A percentile compares a stretch with the other conserved stretches of the same genome.
Evolutionary conservation across 1,284 basidiomycete genomes (phyloP).

Genomic region (Marasmius oreades): DNA sequence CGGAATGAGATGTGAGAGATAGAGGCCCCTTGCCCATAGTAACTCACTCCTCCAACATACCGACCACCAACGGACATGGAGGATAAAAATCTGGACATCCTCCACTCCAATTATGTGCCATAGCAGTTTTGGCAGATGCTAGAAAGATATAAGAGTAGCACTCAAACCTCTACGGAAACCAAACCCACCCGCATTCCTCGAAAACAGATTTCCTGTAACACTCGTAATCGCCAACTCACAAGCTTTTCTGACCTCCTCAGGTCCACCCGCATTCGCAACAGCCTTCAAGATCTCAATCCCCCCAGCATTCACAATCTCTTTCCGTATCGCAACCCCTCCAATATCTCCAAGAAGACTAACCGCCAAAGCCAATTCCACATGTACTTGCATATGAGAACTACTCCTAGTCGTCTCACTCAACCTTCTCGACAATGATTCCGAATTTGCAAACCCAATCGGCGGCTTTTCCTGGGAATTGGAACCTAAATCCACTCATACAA

Average conservation of each 20-base stretch:
- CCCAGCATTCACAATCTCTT: constrained; percentile 26
- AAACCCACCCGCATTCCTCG: constrained; percentile 24
- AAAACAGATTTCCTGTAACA: constrained; percentile 25
- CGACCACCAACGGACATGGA: not conserved
- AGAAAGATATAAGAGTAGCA: not conserved
- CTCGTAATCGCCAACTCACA: constrained; percentile 24
- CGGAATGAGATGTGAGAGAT: too few relatives aligned
- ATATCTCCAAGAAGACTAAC: constrained; percentile 25
- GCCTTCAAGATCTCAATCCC: constrained; percentile 23
- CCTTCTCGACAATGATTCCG: too few relatives aligned
- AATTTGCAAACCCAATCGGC: too few relatives aligned
- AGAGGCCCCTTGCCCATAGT: too few relatives aligned
- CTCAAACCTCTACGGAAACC: not conserved
- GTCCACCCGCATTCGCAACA: constrained; percentile 14
- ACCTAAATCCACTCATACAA: constrained; percentile 20
- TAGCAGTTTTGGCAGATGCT: constrained; percentile 13
- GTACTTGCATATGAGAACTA: too few relatives aligned
- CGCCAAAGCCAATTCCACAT: constrained; percentile 24
- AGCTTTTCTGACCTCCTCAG: constrained; percentile 23
- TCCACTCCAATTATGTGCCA: not conserved
- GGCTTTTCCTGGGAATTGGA: too few relatives aligned
- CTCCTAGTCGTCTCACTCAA: too few relatives aligned
- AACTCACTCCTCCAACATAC: not conserved
- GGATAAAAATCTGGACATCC: not conserved
- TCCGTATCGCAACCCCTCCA: constrained; percentile 22